These are phyloP conservation scores for Euptelea pleiosperma DNA, from an alignment of 164 flowering plant species.

Conservation along the genomic window DNA sequence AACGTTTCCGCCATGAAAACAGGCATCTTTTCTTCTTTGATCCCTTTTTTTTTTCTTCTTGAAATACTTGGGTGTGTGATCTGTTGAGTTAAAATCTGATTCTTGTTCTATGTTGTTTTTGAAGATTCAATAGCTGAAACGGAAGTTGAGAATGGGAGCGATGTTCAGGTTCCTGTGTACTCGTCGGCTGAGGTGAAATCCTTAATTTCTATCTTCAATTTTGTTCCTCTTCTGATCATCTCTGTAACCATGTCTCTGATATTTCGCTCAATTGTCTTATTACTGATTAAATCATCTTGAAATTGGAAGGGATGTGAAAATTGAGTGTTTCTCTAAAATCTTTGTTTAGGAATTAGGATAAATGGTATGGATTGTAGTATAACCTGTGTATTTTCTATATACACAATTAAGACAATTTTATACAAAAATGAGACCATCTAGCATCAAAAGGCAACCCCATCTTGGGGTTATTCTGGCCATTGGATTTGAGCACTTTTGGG, in stretches of 20 bases:
- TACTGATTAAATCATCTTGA: too few relatives aligned
- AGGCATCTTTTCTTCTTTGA: neutral
- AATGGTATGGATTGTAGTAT: too few relatives aligned
- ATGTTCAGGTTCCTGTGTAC: constrained; percentile 30
- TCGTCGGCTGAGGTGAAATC: constrained; percentile 22
- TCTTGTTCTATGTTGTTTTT: constrained; percentile 6
- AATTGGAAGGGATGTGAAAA: too few relatives aligned
- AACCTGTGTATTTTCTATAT: too few relatives aligned
- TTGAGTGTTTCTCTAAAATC: too few relatives aligned
- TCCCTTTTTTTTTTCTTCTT: neutral
- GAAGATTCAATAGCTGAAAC: constrained; percentile 25
- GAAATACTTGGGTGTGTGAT: neutral
- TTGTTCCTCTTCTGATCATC: neutral
- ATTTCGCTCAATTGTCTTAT: neutral
- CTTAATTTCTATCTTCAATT: too few relatives aligned
- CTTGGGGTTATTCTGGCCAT: too few relatives aligned
- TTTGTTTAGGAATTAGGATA: too few relatives aligned
- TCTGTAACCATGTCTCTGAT: neutral
- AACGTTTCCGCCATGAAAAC: neutral
- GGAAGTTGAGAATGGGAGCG: constrained; percentile 32
- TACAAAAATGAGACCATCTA: too few relatives aligned
- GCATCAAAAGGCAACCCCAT: too few relatives aligned
- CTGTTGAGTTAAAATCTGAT: constrained; percentile 1
- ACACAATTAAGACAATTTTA: too few relatives aligned
- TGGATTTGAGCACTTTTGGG: too few relatives aligned